Conservation (phyloP, 495 filamentous ascomycete genomes). For the Astrothelium macrocarpum region DNA sequence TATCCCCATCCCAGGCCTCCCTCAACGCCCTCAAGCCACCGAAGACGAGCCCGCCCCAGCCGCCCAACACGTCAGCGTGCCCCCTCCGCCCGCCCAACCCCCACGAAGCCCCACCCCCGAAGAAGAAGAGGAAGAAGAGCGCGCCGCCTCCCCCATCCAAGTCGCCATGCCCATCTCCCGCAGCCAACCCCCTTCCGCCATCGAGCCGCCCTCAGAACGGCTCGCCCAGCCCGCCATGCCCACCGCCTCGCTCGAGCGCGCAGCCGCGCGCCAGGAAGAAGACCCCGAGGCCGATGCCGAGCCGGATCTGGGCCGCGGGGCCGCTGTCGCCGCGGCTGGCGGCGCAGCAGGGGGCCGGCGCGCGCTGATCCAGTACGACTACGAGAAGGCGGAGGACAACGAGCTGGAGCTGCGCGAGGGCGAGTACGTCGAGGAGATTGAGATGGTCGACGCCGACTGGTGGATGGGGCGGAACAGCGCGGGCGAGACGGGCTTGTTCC, state of each 20-base stretch:
- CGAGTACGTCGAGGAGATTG: conserved; percentile 85
- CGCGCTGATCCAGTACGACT: conserved; percentile 84
- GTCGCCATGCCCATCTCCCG: conserved; percentile 80
- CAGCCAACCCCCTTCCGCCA: conserved; percentile 45
- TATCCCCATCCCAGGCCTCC: conserved; percentile 64
- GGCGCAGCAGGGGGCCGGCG: conserved; percentile 47
- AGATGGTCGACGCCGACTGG: conserved; percentile 96
- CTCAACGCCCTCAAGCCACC: conserved; percentile 47
- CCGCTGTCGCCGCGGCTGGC: conserved; percentile 23
- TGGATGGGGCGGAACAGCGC: conserved; percentile 81
- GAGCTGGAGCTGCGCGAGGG: conserved; percentile 88
- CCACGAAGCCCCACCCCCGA: conserved; percentile 38
- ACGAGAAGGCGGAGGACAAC: conserved; percentile 95
- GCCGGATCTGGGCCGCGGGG: no score
- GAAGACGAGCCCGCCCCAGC: conserved; percentile 45
- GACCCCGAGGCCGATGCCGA: conserved; percentile 56
- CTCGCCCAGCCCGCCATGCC: conserved; percentile 46
- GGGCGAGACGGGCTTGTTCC: conserved; percentile 84
- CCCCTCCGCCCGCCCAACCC: conserved; percentile 49
- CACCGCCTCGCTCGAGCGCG: conserved; percentile 45
- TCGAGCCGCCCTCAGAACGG: conserved; percentile 40
- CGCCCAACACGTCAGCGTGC: conserved; percentile 38
- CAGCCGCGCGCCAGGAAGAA: conserved; percentile 51
- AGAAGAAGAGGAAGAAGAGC: conserved; percentile 34
- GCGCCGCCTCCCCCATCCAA: conserved; percentile 68